phyloP scores from a whole-genome alignment of 2,329 filamentous ascomycete species.

The Claviceps monticola region DNA sequence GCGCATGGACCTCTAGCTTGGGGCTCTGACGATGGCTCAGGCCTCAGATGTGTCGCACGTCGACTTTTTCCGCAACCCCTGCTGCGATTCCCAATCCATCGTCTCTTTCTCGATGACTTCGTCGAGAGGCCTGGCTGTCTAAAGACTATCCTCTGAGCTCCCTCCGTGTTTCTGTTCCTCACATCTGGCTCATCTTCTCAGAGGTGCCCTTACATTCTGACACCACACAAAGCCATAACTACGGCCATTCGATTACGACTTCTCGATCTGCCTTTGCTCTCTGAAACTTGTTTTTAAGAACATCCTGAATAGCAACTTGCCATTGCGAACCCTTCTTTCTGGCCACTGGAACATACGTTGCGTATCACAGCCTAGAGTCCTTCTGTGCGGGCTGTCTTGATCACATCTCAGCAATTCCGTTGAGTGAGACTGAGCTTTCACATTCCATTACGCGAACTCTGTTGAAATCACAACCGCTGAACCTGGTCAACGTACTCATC shows the following conservation, averaged over 20 bases:
- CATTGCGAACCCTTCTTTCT: background rate
- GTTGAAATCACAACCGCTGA: background rate
- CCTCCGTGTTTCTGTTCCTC: background rate
- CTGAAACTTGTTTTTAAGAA: background rate
- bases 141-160: background rate
- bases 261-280: background rate
- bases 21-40: conserved; percentile 11
- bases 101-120: background rate
- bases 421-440: background rate
- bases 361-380: background rate
- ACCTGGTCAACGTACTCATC: background rate
- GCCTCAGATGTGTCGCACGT: conserved; percentile 36
- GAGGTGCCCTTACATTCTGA: background rate
- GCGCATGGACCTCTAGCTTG: conserved; percentile 3
- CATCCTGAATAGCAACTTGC: background rate
- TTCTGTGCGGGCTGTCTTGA: background rate
- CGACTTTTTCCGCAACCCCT: conserved; percentile 19
- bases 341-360: background rate
- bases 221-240: background rate
- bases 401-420: background rate
- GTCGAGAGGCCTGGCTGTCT: background rate
- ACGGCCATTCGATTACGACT: background rate
- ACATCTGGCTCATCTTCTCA: conserved; percentile 5
- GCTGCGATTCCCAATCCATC: conserved; percentile 6
- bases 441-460: background rate